These are phyloP conservation scores for Pochonia chlamydosporia DNA, from an alignment of 2,329 filamentous ascomycete genomes.

Conservation along the genomic window DNA sequence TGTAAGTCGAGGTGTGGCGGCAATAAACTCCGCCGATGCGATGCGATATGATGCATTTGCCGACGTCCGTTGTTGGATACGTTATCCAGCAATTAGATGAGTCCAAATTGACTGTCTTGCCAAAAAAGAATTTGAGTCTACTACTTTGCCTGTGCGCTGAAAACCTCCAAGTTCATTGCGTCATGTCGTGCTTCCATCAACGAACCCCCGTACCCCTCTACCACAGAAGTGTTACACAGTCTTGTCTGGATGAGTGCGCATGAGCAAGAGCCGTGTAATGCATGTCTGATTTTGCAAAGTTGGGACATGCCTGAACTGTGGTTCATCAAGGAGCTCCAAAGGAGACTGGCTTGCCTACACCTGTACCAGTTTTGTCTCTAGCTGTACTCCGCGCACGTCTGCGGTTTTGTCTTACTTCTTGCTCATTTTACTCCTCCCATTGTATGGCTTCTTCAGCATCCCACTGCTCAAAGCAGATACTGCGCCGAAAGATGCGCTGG, in stretches of 20 bases:
- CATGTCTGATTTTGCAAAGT: slow-evolving; percentile 3
- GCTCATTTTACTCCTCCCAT: too few relatives aligned
- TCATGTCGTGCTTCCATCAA: neutral
- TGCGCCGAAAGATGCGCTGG: neutral
- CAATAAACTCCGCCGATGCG: neutral
- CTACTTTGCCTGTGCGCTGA: too few relatives aligned
- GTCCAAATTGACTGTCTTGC: too few relatives aligned
- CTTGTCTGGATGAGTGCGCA: neutral
- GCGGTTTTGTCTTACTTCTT: too few relatives aligned
- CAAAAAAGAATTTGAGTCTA: too few relatives aligned
- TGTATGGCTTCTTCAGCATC: neutral
- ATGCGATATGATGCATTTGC: too few relatives aligned
- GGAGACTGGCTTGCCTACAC: neutral
- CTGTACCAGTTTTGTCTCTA: neutral
- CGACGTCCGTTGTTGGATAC: too few relatives aligned
- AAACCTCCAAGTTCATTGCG: too few relatives aligned
- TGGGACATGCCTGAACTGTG: slow-evolving; percentile 1
- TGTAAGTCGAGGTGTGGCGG: neutral
- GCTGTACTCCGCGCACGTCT: neutral
- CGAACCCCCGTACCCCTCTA: neutral
- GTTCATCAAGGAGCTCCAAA: neutral
- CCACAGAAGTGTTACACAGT: neutral
- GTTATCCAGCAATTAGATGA: too few relatives aligned
- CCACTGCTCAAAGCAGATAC: neutral
- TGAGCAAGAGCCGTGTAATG: neutral